Percentiles rank a stretch among this genome's conserved stretches.
These are phyloP conservation scores for Cryphonectria radicalis DNA, from an alignment of 2,329 filamentous ascomycete genomes.

Conservation along the genomic window DNA sequence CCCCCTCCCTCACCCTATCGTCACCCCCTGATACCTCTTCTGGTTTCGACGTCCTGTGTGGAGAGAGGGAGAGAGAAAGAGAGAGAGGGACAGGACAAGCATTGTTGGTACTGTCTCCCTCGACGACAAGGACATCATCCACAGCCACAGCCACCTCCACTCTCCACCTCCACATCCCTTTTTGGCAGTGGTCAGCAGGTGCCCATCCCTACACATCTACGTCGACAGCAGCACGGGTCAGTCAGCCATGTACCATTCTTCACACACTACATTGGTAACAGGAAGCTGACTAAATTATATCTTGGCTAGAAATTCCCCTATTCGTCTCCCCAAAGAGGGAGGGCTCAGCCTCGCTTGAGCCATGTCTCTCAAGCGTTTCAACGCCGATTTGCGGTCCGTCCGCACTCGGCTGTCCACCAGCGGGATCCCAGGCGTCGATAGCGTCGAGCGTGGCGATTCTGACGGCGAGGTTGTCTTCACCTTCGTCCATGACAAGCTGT, in stretches of 20 bases:
- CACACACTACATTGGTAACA: too few relatives aligned
- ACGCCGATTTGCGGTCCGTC: slow-evolving; percentile 56
- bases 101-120: neutral
- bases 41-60: neutral
- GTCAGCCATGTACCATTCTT: neutral
- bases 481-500: slow-evolving; percentile 43
- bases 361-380: slow-evolving; percentile 72
- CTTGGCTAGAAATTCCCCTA: neutral
- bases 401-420: slow-evolving; percentile 46
- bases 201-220: neutral
- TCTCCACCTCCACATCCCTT: neutral
- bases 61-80: too few relatives aligned
- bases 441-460: slow-evolving; percentile 65
- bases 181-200: neutral
- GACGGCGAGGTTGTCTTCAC: slow-evolving; percentile 74
- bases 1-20: neutral
- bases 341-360: neutral
- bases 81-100: neutral
- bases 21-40: neutral
- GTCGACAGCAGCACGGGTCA: neutral
- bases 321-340: neutral
- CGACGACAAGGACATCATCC: neutral
- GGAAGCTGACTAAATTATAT: neutral
- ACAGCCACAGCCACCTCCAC: neutral
- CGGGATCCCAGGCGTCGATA: slow-evolving; percentile 44